Evolutionary conservation across 2,329 filamentous ascomycete species (phyloP).

Genomic region (Colletotrichum sp.): DNA sequence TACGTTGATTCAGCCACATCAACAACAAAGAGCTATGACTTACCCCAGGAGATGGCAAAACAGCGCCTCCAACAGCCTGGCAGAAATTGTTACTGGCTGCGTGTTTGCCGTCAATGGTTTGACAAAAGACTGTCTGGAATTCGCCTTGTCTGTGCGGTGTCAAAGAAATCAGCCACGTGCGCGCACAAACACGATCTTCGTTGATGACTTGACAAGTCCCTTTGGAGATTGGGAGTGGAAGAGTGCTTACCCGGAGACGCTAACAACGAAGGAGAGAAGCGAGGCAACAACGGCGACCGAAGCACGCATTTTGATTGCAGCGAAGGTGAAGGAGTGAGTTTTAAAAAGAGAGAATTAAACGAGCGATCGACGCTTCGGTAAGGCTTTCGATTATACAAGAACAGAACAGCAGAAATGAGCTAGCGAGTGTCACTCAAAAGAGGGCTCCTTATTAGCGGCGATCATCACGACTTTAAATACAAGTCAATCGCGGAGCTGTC

Average conservation of each 20-base stretch:
- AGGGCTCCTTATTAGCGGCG: neutral
- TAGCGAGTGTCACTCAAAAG: neutral
- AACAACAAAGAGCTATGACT: neutral
- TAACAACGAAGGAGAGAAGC: neutral
- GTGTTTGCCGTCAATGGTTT: neutral
- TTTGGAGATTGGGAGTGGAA: neutral
- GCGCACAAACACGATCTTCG: neutral
- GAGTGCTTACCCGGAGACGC: neutral
- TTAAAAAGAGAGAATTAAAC: neutral
- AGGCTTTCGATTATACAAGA: neutral
- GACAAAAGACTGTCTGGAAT: neutral
- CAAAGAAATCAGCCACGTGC: neutral
- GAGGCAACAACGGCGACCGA: neutral
- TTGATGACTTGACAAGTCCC: neutral
- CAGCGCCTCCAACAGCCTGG: neutral
- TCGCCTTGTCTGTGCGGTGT: neutral
- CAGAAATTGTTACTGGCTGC: neutral
- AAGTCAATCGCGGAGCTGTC: neutral
- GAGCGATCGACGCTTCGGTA: neutral
- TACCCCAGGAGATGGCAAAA: neutral
- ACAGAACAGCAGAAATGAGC: neutral
- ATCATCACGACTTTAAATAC: neutral
- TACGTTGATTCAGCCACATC: neutral
- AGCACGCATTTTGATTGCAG: neutral
- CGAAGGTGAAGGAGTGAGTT: neutral